Percentiles rank a stretch among this genome's conserved stretches.
Conservation (phyloP, 2,329 filamentous ascomycete genomes). For the Pseudogymnoascus sp. region DNA sequence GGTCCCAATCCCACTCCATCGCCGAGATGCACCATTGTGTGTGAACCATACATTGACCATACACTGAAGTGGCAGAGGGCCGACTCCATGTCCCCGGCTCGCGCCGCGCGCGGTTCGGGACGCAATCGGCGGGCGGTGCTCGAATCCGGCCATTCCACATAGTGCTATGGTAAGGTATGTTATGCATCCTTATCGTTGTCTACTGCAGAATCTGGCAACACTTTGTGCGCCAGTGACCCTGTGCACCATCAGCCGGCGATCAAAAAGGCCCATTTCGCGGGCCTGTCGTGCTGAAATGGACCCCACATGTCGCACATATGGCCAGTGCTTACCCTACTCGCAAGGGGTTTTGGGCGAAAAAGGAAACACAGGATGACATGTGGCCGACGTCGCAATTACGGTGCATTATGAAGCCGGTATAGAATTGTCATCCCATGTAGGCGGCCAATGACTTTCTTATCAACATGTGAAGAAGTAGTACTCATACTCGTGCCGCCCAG, state of each 20-base stretch:
- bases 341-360: neutral
- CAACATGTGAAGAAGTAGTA: neutral
- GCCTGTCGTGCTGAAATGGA: neutral
- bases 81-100: conserved; percentile 1
- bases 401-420: conserved; percentile 7
- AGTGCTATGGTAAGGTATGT: neutral
- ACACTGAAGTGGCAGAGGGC: neutral
- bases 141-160: neutral
- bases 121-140: neutral
- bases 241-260: neutral
- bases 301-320: neutral
- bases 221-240: neutral
- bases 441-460: neutral
- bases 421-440: neutral
- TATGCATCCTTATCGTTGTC: neutral
- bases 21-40: neutral
- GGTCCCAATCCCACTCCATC: neutral
- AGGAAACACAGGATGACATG: neutral
- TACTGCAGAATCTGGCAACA: neutral
- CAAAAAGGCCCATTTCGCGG: neutral
- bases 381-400: neutral
- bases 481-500: neutral
- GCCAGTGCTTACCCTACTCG: neutral
- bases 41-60: neutral
- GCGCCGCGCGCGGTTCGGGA: neutral